Evolutionary conservation across 345 rosid genomes (phyloP).

Genomic region (Clarkia xantiana): DNA sequence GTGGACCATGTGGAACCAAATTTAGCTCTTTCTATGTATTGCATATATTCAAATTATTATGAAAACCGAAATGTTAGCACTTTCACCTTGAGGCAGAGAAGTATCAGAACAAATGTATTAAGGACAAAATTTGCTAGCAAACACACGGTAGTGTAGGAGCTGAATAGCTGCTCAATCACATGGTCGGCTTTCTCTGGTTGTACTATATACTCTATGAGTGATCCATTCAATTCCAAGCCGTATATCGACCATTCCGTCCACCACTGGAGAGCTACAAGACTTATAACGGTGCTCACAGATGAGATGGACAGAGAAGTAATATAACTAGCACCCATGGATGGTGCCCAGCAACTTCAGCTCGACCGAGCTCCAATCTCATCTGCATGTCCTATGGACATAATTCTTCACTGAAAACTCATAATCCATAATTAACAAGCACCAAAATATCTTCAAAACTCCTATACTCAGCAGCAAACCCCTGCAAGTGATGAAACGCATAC

Average conservation of each 20-base stretch:
- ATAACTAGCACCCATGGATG: slow-evolving; percentile 54
- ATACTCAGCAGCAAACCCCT: not conserved
- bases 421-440: not conserved
- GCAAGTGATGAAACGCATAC: not conserved
- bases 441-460: not conserved
- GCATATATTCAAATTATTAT: not conserved
- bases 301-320: slow-evolving; percentile 32
- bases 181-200: slow-evolving; percentile 35
- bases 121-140: slow-evolving; percentile 62
- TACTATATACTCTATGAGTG: slow-evolving; percentile 26
- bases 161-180: slow-evolving; percentile 41
- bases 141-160: slow-evolving; percentile 49
- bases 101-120: slow-evolving; percentile 58
- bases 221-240: slow-evolving; percentile 38
- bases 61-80: not conserved
- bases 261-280: slow-evolving; percentile 55
- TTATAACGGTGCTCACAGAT: slow-evolving; percentile 45
- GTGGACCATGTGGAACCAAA: too few species aligned
- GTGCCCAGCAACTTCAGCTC: slow-evolving; percentile 3
- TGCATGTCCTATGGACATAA: not conserved
- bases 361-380: not conserved
- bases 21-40: not conserved
- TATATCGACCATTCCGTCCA: slow-evolving; percentile 61
- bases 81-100: slow-evolving; percentile 74
- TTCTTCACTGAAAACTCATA: not conserved